Base-by-base conservation (phyloP, 495 filamentous ascomycete species). In the Bacidia gigantensis region DNA sequence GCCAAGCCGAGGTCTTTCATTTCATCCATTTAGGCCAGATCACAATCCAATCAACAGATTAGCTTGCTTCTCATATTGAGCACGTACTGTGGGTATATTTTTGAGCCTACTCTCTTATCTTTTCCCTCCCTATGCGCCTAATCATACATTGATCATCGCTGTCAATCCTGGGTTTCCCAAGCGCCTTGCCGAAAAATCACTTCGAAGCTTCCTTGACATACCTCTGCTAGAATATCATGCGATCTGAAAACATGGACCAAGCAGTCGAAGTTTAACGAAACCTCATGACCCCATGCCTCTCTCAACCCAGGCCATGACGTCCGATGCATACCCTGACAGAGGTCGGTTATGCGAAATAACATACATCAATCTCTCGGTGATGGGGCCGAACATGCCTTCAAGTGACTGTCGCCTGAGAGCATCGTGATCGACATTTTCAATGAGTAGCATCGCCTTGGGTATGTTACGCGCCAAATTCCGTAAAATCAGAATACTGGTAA, bases 401-500 rank as follows among this genome's bases (percentile, higher is more conserved):
- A 73, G 67, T 40, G 75, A 67, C 54, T 68, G 66, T 52, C 75
- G 47, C 1, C 46, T 29, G 11, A 59, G 14, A 2, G 20, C 50
- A 21, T 49, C 58, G 25, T 51, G 58, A 12, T 52, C 54, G 14
- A 20, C 56, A 3, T 26, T 20, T 3, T 50, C 38, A 5, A 55
- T 24, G 17, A 53, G 17, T 2, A 35, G 48, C 14, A 53, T 45
- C 25, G 59, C 60, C 41, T 60, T 67, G 0, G 81, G 75, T 0
- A 88, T 71, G 47, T 89, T 83, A 20, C 83, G 74, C 2, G 87
- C 87, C 22, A 99, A 76, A 61, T 97, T 99, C 26, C 92, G 79
- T 56, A 99, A 69, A 2, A 99, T 86, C 21, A 96, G 68, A 10
- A 84, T 82, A 23, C 86, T 84, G 38, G 85, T 86, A 35, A 95